These are phyloP conservation scores for Solanum sitiens DNA, from an alignment of 257 asterid species.

Conservation along the genomic window DNA sequence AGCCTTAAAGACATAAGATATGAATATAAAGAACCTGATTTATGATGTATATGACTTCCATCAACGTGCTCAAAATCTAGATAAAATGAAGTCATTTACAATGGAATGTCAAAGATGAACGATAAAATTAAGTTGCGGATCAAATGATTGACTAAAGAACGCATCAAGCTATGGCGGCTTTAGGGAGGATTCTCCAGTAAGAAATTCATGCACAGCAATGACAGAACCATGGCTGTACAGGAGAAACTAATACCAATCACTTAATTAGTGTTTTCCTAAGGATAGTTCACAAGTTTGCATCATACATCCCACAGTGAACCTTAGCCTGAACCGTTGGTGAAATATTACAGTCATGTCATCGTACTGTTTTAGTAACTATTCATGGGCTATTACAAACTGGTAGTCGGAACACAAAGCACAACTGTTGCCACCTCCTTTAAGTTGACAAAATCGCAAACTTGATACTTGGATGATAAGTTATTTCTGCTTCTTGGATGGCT, in stretches of 20 bases:
- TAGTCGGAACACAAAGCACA: neutral
- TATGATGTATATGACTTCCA: neutral
- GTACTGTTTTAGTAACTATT: neutral
- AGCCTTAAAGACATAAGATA: neutral
- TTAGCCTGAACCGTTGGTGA: neutral
- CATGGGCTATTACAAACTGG: neutral
- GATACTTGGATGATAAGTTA: conserved; percentile 9
- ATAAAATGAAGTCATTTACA: neutral
- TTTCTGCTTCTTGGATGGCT: conserved; percentile 30
- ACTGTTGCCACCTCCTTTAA: neutral
- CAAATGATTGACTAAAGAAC: neutral
- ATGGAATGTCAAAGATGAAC: neutral
- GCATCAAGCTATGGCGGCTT: neutral
- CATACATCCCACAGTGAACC: neutral
- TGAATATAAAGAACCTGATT: neutral
- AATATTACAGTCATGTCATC: neutral
- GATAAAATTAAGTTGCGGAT: neutral
- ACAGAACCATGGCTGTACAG: neutral
- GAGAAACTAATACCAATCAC: neutral
- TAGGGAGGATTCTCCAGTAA: neutral
- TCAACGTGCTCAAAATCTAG: neutral
- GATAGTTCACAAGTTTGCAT: neutral
- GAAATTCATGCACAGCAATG: neutral
- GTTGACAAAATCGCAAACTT: neutral
- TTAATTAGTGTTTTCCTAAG: neutral